phyloP scores from a whole-genome alignment of 345 rosid species.

The Toxicodendron radicans region DNA sequence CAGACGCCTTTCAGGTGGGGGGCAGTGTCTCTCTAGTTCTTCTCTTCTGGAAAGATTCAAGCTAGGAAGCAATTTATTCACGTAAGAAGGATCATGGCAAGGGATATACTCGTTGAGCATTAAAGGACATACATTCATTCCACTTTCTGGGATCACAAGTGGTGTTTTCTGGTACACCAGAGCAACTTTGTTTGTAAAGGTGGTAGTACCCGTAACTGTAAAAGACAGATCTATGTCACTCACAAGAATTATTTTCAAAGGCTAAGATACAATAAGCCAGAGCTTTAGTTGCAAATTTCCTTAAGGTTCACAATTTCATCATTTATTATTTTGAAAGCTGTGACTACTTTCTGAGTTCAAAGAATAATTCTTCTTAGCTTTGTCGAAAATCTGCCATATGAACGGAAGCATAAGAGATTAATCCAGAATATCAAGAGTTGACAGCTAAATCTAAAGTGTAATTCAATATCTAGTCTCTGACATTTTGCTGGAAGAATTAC shows the following conservation, averaged over 20 bases:
- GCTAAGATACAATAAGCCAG: not conserved
- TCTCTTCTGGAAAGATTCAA: constrained; percentile 71
- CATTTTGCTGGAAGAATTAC: not conserved
- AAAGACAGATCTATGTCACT: constrained; percentile 19
- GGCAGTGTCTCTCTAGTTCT: constrained; percentile 91
- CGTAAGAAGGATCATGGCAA: constrained; percentile 69
- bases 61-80: constrained; percentile 49
- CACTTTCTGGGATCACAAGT: constrained; percentile 49
- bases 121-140: constrained; percentile 52
- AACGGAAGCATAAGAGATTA: no score
- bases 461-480: not conserved
- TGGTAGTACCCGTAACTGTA: constrained; percentile 40
- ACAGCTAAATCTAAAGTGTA: no score
- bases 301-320: not conserved
- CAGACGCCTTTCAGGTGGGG: constrained; percentile 68
- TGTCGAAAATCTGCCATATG: no score
- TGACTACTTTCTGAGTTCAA: no score
- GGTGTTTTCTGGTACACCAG: constrained; percentile 55
- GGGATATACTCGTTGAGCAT: constrained; percentile 77
- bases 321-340: not conserved
- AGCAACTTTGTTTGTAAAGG: constrained; percentile 57
- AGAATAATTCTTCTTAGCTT: no score
- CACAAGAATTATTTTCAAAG: not conserved
- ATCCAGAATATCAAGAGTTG: no score
- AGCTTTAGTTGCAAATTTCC: not conserved